Base-by-base conservation (phyloP, 257 asterid species). In the Ehretia macrophylla region DNA sequence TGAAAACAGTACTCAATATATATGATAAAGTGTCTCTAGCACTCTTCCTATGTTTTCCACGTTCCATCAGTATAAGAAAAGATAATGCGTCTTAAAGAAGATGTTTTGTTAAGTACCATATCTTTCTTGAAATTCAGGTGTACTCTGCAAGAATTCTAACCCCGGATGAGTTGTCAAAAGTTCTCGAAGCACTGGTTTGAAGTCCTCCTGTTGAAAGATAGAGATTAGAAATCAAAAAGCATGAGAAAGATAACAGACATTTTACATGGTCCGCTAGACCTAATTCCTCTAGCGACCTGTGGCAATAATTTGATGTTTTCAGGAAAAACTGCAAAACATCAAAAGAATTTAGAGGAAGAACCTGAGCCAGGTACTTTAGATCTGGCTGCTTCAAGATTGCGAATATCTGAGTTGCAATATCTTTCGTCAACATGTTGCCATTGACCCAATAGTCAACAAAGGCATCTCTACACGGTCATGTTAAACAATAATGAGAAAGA, bases 51-150 rank as follows among this genome's bases (percentile, higher is more conserved):
- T 27, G 35, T 6, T 27, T 27, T 27, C 35, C 6, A 27, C 35
- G 6, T 27, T 27, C 35, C 4, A 27, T 27, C 35, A 27, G 35
- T 27, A 1, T 27, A 27, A 27, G 6, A 27, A 27, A 27, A 27
- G 3, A 27, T 27, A 27, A 27, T 27, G 35, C 35, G 6, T 27
- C 3, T 27, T 27, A 27, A 3, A 1, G 35, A 27, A 27, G 35
- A 27, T 27, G 35, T 27, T 27, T 27, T 6, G n/a, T n/a, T n/a
- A n/a, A n/a, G n/a, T 89, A 93, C 99, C 96, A 68, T 93, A 93
- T 89, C 99, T 83, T 82, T 89, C 99, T 79, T 93, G 99, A 76
- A 93, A 93, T 75, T 93, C 99, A 72, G 99, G 97, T 71, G 99
- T 93, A 59, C 95, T 83, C 72, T 89, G 97, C 72, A 93, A 82